Evolutionary conservation across 2,329 filamentous ascomycete genomes (phyloP), one percentile per base, ranked within the genome.

Genomic region (Davidsoniella australis): DNA sequence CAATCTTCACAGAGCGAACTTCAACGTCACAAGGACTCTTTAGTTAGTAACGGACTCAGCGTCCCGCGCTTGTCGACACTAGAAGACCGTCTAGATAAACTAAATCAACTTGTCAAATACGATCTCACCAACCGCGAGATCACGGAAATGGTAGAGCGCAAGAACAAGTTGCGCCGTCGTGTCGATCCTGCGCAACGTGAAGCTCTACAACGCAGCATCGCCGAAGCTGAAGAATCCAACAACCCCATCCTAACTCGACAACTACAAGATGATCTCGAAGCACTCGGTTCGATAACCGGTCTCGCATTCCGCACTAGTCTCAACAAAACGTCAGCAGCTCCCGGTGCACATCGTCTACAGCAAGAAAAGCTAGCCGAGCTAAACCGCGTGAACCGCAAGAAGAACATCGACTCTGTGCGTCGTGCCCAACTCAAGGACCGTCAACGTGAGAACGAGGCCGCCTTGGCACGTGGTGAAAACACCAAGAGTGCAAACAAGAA

Each of bases 361-460:
- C 85, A 89, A 62, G 85, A 94, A 55, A 80, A 84, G 24, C 73
- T 96, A 20, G 84, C 85, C 0, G 75, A 82, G 58, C 71, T 94
- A 56, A 98, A 98, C 64, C 72, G 76, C 24, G 78, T 83, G 59
- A 95, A 94, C 64, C 80, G 89, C 54, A 78, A 80, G 52, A 74
- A 80, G 56, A 95, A 95, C 59, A 75, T 76, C n/a, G 85, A 94
- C 61, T 80, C 84, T 44, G 83, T 96, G n/a, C 85, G 89, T 53
- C 84, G 85, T 62, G 89, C 88, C 0, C 84, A 95, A 61, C 71
- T 94, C 50, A 81, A 82, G 56, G 91, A 98, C 66, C 75, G 80
- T 57, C 74, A 75, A 45, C 72, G 71, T 55, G 74, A 74, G 62
- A 71, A 70, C 41, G 77, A 78, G 55, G 72, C 70, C 51, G 76